Conservation (phyloP, 2,329 filamentous ascomycete species). For the Pseudophaeomoniella oleicola region DNA sequence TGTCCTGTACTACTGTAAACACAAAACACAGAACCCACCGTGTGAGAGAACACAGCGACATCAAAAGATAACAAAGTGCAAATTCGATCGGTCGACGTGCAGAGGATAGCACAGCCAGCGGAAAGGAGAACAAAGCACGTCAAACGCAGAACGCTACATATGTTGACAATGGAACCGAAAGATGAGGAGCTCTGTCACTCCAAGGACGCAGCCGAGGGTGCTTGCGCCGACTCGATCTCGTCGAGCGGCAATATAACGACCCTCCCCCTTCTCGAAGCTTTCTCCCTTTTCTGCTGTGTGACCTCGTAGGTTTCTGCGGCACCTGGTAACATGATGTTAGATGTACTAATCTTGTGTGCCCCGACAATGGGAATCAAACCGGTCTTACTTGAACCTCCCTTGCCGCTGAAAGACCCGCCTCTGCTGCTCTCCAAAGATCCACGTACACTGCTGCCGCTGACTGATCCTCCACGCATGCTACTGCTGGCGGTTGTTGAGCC, state of each 20-base stretch:
- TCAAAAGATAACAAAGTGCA: no score
- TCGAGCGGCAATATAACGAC: constrained; percentile 16
- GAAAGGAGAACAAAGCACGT: no score
- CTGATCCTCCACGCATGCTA: not conserved
- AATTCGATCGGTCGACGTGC: no score
- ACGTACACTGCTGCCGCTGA: not conserved
- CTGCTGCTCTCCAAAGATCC: not conserved
- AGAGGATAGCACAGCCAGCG: no score
- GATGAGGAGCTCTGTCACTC: no score
- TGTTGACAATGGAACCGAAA: no score
- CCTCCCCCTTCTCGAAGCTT: constrained; percentile 12
- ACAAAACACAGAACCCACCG: no score
- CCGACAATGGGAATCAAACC: not conserved
- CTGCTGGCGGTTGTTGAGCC: not conserved
- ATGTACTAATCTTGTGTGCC: constrained; percentile 1
- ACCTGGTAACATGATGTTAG: not conserved
- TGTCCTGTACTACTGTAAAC: no score
- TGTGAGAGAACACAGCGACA: no score
- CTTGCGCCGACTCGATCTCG: not conserved
- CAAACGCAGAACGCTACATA: no score
- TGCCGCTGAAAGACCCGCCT: not conserved
- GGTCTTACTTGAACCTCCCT: not conserved
- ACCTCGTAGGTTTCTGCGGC: not conserved
- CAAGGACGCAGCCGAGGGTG: no score
- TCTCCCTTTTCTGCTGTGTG: constrained; percentile 3